Conservation (phyloP, 108 stramenopile genomes). For the Hondaea fermentalgiana region DNA sequence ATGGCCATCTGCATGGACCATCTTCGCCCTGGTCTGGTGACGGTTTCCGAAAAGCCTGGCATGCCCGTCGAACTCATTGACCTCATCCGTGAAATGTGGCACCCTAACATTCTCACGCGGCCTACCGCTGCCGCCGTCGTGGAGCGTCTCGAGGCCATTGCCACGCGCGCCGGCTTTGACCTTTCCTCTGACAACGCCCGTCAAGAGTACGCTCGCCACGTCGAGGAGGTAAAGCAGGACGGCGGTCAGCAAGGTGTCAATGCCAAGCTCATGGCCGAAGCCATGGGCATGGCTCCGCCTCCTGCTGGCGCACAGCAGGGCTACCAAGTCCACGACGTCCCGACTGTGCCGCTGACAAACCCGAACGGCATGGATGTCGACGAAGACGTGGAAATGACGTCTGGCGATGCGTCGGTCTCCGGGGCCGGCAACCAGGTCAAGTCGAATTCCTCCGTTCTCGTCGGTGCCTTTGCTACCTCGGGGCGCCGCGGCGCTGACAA, state of each 20-base stretch:
- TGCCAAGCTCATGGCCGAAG: not conserved
- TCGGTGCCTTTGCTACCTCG: slow-evolving; percentile 7
- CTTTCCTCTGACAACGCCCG: not conserved
- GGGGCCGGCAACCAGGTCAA: not conserved
- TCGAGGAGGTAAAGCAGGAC: not conserved
- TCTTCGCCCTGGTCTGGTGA: not conserved
- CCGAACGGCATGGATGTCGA: not conserved
- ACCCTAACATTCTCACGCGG: not conserved
- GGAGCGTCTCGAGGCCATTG: not conserved
- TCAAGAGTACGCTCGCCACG: not conserved
- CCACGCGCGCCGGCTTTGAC: not conserved
- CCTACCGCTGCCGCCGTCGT: not conserved
- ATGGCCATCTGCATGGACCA: not conserved
- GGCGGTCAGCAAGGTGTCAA: not conserved
- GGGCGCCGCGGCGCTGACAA: slow-evolving; percentile 1
- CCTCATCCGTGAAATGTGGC: slow-evolving; percentile 14
- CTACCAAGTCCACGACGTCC: not conserved
- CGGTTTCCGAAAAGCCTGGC: not conserved
- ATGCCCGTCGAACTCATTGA: slow-evolving; percentile 8
- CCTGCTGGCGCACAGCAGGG: not conserved
- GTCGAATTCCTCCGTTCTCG: not conserved
- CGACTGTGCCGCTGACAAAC: not conserved
- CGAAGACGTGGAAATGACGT: not conserved
- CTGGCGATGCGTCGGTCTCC: not conserved
- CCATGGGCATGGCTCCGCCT: not conserved